A percentile compares a stretch with the other conserved stretches of the same genome.
These are phyloP conservation scores for Cordyceps fumosorosea DNA, from an alignment of 2,329 filamentous ascomycete species.

Conservation along the genomic window DNA sequence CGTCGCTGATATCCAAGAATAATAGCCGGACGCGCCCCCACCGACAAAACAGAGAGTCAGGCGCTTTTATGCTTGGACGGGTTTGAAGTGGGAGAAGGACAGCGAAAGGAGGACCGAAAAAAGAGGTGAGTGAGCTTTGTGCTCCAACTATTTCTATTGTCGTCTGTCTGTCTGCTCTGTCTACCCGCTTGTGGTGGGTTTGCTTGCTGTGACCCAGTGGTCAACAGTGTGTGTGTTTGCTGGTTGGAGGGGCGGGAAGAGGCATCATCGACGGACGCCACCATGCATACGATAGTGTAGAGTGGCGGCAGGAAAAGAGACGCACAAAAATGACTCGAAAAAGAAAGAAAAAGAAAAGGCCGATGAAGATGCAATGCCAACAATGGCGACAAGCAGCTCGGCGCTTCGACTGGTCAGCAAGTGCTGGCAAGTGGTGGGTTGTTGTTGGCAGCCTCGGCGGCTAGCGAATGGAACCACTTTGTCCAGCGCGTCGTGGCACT, in stretches of 20 bases:
- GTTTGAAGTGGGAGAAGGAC: not conserved
- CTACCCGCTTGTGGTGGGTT: not conserved
- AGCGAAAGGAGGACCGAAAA: not conserved
- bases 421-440: not conserved
- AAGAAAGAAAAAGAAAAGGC: not conserved
- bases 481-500: not conserved
- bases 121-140: not conserved
- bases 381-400: not conserved
- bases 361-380: not conserved
- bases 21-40: not conserved
- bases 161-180: not conserved
- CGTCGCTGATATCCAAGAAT: not conserved
- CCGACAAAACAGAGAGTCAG: not conserved
- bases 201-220: not conserved
- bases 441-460: not conserved
- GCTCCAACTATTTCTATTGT: not conserved
- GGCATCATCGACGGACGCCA: not conserved
- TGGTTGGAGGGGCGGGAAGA: not conserved
- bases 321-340: not conserved
- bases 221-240: not conserved
- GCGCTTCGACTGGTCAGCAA: slow-evolving; percentile 7
- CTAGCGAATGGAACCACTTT: not conserved
- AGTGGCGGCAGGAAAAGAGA: not conserved
- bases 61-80: not conserved
- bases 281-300: not conserved